A percentile compares a stretch with the other conserved stretches of the same genome.
Conservation (phyloP, 148 eudicot species). For the Cornus florida region DNA sequence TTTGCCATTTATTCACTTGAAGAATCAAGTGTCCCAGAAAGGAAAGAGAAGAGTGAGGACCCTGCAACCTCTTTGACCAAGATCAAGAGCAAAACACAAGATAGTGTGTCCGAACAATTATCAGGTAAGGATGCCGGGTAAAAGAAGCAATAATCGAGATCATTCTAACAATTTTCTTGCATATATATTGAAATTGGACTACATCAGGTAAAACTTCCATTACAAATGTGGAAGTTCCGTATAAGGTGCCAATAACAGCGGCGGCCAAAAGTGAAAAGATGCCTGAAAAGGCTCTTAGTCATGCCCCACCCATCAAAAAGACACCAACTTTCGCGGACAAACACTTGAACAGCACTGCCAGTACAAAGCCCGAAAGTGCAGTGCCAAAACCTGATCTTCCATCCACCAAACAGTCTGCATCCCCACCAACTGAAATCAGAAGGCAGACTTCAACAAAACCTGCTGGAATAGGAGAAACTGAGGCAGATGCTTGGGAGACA, state of each 20-base stretch:
- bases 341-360: conserved; percentile 14
- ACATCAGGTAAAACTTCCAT: conserved; percentile 22
- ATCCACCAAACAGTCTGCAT: conserved; percentile 18
- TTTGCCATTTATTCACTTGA: conserved; percentile 62
- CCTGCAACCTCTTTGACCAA: conserved; percentile 29
- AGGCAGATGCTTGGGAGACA: conserved; percentile 78
- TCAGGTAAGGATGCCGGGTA: conserved; percentile 35
- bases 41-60: conserved; percentile 20
- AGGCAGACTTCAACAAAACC: conserved; percentile 21
- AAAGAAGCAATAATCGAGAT: background rate
- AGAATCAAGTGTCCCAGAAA: conserved; percentile 34
- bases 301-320: conserved; percentile 39
- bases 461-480: conserved; percentile 26
- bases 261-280: conserved; percentile 21
- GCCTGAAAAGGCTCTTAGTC: conserved; percentile 43
- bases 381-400: conserved; percentile 24
- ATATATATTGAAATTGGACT: background rate
- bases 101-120: conserved; percentile 27
- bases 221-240: conserved; percentile 17
- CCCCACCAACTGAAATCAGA: conserved; percentile 27
- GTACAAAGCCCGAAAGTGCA: conserved; percentile 27
- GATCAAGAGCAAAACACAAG: conserved; percentile 32
- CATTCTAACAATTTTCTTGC: background rate
- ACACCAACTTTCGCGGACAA: conserved; percentile 31
- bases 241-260: conserved; percentile 11